Evolutionary conservation across 2,329 filamentous ascomycete species (phyloP).

Genomic region (Aspergillus niger): DNA sequence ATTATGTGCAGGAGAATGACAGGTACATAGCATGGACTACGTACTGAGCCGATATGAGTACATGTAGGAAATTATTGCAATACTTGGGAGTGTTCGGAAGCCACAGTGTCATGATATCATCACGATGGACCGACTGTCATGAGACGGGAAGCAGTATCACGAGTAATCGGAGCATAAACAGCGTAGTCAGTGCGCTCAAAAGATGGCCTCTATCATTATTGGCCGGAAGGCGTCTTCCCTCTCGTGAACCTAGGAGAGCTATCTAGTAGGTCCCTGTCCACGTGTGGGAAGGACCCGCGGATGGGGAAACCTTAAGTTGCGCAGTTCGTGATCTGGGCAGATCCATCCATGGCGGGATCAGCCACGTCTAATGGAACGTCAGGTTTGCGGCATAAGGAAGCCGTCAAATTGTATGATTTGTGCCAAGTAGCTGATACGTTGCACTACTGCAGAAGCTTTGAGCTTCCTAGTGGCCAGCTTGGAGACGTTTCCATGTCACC

Average conservation of each 20-base stretch:
- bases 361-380: not conserved
- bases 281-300: no score
- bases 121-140: not conserved
- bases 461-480: not conserved
- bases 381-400: not conserved
- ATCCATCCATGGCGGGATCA: not conserved
- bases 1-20: no score
- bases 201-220: not conserved
- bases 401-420: not conserved
- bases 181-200: not conserved
- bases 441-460: not conserved
- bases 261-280: no score
- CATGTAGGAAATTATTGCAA: no score
- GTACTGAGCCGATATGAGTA: no score
- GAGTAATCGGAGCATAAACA: not conserved
- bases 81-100: not conserved
- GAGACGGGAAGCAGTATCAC: not conserved
- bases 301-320: not conserved
- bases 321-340: not conserved
- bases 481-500: not conserved
- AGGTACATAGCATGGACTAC: no score
- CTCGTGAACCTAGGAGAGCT: no score
- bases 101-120: not conserved
- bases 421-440: not conserved
- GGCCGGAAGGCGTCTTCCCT: not conserved